phyloP scores from a whole-genome alignment of 352 stramenopile species.

The Globisporangium solare region DNA sequence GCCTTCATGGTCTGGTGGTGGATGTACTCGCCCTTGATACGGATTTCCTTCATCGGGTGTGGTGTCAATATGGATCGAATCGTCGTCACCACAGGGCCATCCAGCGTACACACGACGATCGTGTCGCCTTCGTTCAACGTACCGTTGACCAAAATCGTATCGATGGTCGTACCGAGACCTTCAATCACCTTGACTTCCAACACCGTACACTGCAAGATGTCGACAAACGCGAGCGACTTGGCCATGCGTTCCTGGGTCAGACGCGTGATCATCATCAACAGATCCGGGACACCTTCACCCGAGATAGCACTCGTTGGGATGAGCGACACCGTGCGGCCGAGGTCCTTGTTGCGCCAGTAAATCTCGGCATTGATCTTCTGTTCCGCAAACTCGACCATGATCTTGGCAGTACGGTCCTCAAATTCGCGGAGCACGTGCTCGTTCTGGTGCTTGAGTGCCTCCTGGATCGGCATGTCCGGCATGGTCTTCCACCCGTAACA shows the following conservation, averaged over 20 bases:
- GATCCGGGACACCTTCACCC: slow-evolving; percentile 97
- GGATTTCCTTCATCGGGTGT: slow-evolving; percentile 97
- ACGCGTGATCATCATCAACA: slow-evolving; percentile 96
- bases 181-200: slow-evolving; percentile 99
- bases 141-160: slow-evolving; percentile 98
- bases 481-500: slow-evolving; percentile 98
- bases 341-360: slow-evolving; percentile 99
- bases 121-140: slow-evolving; percentile 93
- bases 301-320: slow-evolving; percentile 98
- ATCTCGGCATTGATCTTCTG: slow-evolving; percentile 98
- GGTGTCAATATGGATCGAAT: slow-evolving; percentile 98
- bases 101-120: slow-evolving; percentile 98
- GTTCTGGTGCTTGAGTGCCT: slow-evolving; percentile 86
- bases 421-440: slow-evolving; percentile 96
- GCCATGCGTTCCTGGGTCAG: slow-evolving; percentile 95
- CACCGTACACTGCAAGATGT: slow-evolving; percentile 96
- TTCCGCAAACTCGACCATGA: slow-evolving; percentile 95
- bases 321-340: slow-evolving; percentile 93
- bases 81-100: slow-evolving; percentile 96
- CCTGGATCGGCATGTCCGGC: slow-evolving; percentile 92
- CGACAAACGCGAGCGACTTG: slow-evolving; percentile 85
- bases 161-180: slow-evolving; percentile 97
- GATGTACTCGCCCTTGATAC: slow-evolving; percentile 91
- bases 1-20: slow-evolving; percentile 97
- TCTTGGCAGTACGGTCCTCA: slow-evolving; percentile 88